Conservation (phyloP, 1,139 yeast genomes). For the Geotrichum europaeum region DNA sequence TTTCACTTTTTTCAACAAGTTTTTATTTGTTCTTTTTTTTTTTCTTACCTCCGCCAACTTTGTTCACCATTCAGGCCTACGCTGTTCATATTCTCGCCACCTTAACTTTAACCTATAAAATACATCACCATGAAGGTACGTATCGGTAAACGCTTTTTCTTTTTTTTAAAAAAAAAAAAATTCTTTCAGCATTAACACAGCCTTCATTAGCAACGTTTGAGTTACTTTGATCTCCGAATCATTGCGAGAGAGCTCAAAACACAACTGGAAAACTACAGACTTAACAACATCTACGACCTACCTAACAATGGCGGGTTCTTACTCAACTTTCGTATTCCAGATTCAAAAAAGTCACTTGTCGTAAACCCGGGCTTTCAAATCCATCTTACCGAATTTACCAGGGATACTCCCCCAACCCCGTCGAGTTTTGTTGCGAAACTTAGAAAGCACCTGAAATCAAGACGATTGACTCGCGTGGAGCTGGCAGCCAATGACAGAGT, state of each 20-base stretch:
- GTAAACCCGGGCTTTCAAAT: constrained; percentile 83
- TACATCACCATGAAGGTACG: constrained; percentile 11
- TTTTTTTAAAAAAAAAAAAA: neutral
- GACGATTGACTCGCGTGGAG: constrained; percentile 64
- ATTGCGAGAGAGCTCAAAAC: constrained; percentile 58
- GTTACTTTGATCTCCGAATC: constrained; percentile 74
- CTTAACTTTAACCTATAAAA: neutral
- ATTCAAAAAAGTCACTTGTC: constrained; percentile 66
- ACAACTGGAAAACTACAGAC: constrained; percentile 56
- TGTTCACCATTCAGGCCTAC: neutral
- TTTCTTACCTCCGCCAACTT: constrained; percentile 4
- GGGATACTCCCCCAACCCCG: constrained; percentile 76
- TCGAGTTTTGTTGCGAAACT: constrained; percentile 79
- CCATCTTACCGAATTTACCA: constrained; percentile 72
- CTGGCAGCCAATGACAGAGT: constrained; percentile 78
- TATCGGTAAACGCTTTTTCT: neutral
- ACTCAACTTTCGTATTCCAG: constrained; percentile 77
- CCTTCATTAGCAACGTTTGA: constrained; percentile 63
- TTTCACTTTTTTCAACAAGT: neutral
- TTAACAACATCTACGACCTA: constrained; percentile 81
- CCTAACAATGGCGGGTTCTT: constrained; percentile 68
- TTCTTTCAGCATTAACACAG: neutral
- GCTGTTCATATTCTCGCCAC: neutral
- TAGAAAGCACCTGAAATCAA: constrained; percentile 77
- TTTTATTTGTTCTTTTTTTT: neutral